A percentile compares a stretch with the other conserved stretches of the same genome.
These are phyloP conservation scores for Hortaea werneckii DNA, from an alignment of 2,329 filamentous ascomycete species.

Conservation along the genomic window DNA sequence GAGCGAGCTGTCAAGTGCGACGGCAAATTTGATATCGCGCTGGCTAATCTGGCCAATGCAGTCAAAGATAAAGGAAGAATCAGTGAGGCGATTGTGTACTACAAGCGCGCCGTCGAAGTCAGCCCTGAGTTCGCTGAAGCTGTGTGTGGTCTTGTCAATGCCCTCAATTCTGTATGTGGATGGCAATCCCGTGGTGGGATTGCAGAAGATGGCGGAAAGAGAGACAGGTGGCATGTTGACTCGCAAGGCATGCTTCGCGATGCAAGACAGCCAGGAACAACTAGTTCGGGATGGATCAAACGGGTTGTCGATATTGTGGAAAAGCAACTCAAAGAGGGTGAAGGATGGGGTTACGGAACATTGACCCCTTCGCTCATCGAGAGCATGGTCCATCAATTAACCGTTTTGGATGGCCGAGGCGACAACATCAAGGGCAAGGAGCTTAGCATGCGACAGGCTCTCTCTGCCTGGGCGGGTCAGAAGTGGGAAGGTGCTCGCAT, in stretches of 20 bases:
- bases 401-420: constrained; percentile 23
- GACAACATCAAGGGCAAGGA: constrained; percentile 27
- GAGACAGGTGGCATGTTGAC: constrained; percentile 90
- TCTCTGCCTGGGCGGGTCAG: constrained; percentile 53
- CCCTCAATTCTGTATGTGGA: constrained; percentile 90
- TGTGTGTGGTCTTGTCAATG: constrained; percentile 88
- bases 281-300: constrained; percentile 71
- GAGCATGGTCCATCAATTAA: constrained; percentile 37
- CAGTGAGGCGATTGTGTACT: constrained; percentile 83
- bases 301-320: constrained; percentile 84
- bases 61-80: constrained; percentile 94
- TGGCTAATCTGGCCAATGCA: constrained; percentile 93
- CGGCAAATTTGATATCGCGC: constrained; percentile 87
- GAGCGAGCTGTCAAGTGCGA: constrained; percentile 89
- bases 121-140: constrained; percentile 96
- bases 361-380: constrained; percentile 39
- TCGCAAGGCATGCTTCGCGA: constrained; percentile 74
- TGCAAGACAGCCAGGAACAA: constrained; percentile 48
- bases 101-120: constrained; percentile 78
- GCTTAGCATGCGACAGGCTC: constrained; percentile 25
- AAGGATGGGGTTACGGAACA: constrained; percentile 69
- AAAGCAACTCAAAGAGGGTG: constrained; percentile 77
- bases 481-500: constrained; percentile 84
- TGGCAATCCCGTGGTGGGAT: constrained; percentile 87
- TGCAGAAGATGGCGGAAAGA: constrained; percentile 57